phyloP scores from a whole-genome alignment of 768 basidiomycete genomes.

The Pleurotus platypus region DNA sequence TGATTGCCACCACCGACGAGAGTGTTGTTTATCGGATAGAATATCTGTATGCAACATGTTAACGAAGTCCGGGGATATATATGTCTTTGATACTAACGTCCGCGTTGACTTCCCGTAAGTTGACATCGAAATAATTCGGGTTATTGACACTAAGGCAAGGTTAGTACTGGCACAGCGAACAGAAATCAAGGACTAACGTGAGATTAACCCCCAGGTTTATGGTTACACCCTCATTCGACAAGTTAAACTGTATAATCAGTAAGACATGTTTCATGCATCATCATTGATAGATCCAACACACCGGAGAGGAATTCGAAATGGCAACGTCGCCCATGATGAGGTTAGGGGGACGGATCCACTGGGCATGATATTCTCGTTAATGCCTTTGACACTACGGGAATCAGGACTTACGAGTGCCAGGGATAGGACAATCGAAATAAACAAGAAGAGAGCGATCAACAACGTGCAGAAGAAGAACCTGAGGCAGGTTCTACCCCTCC shows the following conservation, averaged over 20 bases:
- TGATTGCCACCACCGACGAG: conserved; percentile 61
- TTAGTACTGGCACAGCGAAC: conserved; percentile 5
- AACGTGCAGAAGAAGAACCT: conserved; percentile 77
- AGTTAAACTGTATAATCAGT: conserved; percentile 20
- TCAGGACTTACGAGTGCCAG: conserved; percentile 57
- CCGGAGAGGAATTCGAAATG: conserved; percentile 14
- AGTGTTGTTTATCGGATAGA: conserved; percentile 73
- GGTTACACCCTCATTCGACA: conserved; percentile 34
- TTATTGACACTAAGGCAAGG: conserved; percentile 57
- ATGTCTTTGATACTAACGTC: conserved; percentile 33
- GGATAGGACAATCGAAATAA: conserved; percentile 62
- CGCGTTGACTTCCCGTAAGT: conserved; percentile 60
- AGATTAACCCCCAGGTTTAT: conserved; percentile 66
- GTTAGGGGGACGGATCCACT: conserved; percentile 81
- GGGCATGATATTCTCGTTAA: background rate
- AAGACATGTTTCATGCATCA: background rate
- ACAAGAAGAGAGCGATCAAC: conserved; percentile 59
- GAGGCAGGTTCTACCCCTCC: conserved; percentile 55
- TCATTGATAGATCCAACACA: no score
- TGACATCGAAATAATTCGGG: conserved; percentile 76
- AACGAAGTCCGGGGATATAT: background rate
- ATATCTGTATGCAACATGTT: conserved; percentile 38
- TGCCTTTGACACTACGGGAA: background rate
- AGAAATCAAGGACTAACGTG: conserved; percentile 40
- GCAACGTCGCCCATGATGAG: conserved; percentile 52